A percentile compares a stretch with the other conserved stretches of the same genome.
Conservation (phyloP, 2,329 filamentous ascomycete species). For the Dothiorella sarmentorum region DNA sequence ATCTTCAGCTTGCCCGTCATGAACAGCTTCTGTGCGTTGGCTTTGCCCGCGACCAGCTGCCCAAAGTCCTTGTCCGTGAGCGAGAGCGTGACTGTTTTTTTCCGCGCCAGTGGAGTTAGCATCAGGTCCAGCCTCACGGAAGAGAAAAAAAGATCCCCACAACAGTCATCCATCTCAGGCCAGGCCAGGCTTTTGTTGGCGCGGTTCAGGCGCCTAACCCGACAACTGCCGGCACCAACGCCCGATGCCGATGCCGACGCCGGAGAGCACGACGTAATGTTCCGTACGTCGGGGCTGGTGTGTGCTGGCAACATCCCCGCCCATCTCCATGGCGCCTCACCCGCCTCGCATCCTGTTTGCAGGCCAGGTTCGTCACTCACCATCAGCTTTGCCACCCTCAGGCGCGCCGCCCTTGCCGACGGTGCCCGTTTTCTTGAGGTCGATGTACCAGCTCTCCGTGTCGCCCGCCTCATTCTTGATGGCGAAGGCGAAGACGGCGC, state of each 20-base stretch:
- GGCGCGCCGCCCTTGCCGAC: conserved; percentile 72
- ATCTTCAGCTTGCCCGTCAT: conserved; percentile 99
- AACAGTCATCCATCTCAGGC: no score
- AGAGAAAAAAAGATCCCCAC: background rate
- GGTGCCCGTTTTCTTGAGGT: conserved; percentile 84
- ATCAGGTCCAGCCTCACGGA: background rate
- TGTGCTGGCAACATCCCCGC: background rate
- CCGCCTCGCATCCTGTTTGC: background rate
- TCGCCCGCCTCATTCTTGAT: conserved; percentile 83
- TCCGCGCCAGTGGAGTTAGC: conserved; percentile 3
- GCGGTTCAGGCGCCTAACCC: background rate
- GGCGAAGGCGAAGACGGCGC: conserved; percentile 84
- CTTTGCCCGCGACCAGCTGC: conserved; percentile 78
- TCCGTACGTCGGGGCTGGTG: background rate
- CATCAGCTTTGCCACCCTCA: conserved; percentile 72
- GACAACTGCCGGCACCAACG: no score
- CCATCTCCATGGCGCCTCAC: background rate
- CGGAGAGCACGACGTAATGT: background rate
- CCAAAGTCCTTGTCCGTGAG: conserved; percentile 85
- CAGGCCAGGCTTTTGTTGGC: background rate
- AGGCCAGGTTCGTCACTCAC: conserved; percentile 48
- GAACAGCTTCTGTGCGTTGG: conserved; percentile 91
- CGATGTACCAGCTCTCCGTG: conserved; percentile 87
- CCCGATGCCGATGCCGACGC: conserved; percentile 7
- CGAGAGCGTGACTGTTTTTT: conserved; percentile 64